Percentiles rank a stretch among this genome's conserved stretches.
phyloP scores from a whole-genome alignment of 2,329 filamentous ascomycete species.

The Penicillium sp. region DNA sequence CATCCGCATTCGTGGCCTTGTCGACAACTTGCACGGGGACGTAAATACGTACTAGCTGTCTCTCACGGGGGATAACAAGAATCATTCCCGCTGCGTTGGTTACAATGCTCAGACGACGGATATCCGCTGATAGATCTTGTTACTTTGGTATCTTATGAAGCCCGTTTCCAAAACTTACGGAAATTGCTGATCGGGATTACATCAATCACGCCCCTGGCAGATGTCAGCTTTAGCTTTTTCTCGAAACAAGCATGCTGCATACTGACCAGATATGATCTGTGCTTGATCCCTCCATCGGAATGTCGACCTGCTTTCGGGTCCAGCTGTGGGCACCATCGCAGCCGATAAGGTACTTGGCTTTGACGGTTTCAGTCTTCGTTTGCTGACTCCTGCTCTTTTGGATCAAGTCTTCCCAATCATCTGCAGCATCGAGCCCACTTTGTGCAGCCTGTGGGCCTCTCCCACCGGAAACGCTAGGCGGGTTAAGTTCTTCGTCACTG shows the following conservation, averaged over 20 bases:
- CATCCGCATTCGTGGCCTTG: background rate
- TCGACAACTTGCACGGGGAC: conserved; percentile 20
- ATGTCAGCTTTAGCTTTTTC: background rate
- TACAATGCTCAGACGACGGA: conserved; percentile 52
- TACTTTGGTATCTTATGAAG: background rate
- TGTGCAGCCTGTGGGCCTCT: conserved; percentile 24
- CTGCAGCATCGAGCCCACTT: conserved; percentile 54
- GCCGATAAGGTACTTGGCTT: conserved; percentile 61
- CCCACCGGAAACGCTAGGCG: conserved; percentile 34
- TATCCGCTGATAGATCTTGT: conserved; percentile 40
- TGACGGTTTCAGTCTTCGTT: conserved; percentile 40
- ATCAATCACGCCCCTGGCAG: conserved; percentile 44
- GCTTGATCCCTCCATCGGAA: conserved; percentile 53
- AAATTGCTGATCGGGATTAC: conserved; percentile 47
- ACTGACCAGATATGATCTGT: conserved; percentile 39
- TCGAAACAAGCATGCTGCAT: background rate
- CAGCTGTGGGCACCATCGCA: conserved; percentile 65
- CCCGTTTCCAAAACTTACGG: conserved; percentile 14
- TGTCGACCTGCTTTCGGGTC: conserved; percentile 55
- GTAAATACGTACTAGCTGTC: conserved; percentile 20
- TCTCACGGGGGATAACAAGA: conserved; percentile 27
- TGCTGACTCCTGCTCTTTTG: conserved; percentile 2
- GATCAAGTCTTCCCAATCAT: conserved; percentile 54
- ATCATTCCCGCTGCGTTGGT: conserved; percentile 50
- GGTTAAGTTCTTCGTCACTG: conserved; percentile 55